Percentiles rank a stretch among this genome's conserved stretches.
Conservation (phyloP, 2,329 filamentous ascomycete species). For the Colletotrichum euphorbiae region DNA sequence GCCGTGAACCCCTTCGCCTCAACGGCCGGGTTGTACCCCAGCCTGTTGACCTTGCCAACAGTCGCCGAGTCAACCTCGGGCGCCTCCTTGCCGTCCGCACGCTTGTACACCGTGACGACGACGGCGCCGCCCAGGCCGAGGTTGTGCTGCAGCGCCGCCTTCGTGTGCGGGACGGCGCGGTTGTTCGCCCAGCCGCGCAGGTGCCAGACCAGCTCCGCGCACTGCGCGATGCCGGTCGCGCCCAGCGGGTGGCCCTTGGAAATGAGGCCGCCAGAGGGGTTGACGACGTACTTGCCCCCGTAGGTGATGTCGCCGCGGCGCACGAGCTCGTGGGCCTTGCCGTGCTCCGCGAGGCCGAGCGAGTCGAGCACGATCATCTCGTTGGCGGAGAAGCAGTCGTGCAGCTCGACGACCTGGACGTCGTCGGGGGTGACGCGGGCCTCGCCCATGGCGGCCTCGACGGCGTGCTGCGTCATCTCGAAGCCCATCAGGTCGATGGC, state of each 20-base stretch:
- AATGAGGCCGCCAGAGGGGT: slow-evolving; percentile 94
- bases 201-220: slow-evolving; percentile 95
- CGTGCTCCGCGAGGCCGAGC: slow-evolving; percentile 79
- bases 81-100: slow-evolving; percentile 79
- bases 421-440: slow-evolving; percentile 72
- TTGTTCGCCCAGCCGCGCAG: slow-evolving; percentile 97
- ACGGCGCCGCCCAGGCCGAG: slow-evolving; percentile 90
- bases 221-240: slow-evolving; percentile 94
- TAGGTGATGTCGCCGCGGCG: slow-evolving; percentile 91
- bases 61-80: slow-evolving; percentile 69
- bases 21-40: slow-evolving; percentile 93
- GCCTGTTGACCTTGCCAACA: slow-evolving; percentile 73
- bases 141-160: slow-evolving; percentile 88
- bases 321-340: slow-evolving; percentile 93
- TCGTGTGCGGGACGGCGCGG: slow-evolving; percentile 75
- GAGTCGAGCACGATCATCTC: slow-evolving; percentile 93
- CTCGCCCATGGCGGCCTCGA: slow-evolving; percentile 76
- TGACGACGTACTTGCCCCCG: slow-evolving; percentile 84
- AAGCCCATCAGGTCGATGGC: slow-evolving; percentile 91
- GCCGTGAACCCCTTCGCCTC: slow-evolving; percentile 89
- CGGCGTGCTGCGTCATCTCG: slow-evolving; percentile 83
- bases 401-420: slow-evolving; percentile 87
- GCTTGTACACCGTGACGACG: slow-evolving; percentile 89
- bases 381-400: slow-evolving; percentile 97
- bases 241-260: slow-evolving; percentile 96